Evolutionary conservation across 331 rosid species (phyloP).

Genomic region (Phaseolus coccineus): DNA sequence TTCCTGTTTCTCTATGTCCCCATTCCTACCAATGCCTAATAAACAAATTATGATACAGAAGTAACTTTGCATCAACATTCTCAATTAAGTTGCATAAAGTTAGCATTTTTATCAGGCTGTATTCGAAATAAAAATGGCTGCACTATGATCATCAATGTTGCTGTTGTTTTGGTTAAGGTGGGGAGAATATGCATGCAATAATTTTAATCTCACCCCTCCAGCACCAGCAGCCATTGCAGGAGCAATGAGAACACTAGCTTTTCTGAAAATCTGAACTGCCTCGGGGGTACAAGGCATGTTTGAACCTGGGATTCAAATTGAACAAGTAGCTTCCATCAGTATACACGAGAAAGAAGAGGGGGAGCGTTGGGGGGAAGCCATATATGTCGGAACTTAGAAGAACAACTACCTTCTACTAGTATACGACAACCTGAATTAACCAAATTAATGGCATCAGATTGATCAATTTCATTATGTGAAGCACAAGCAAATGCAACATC

Average conservation of each 20-base stretch:
- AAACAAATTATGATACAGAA: slow-evolving; percentile 8
- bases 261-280: slow-evolving; percentile 86
- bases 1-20: slow-evolving; percentile 18
- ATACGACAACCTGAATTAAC: slow-evolving; percentile 91
- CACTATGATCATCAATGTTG: neutral
- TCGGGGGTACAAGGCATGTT: slow-evolving; percentile 97
- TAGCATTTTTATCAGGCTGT: slow-evolving; percentile 17
- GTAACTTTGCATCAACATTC: slow-evolving; percentile 8
- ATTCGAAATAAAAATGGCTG: slow-evolving; percentile 14
- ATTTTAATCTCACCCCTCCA: slow-evolving; percentile 83
- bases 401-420: slow-evolving; percentile 85
- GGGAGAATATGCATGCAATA: neutral
- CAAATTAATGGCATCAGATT: slow-evolving; percentile 87
- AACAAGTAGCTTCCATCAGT: slow-evolving; percentile 23
- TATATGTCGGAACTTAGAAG: slow-evolving; percentile 25
- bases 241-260: slow-evolving; percentile 87
- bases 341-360: slow-evolving; percentile 13
- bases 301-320: slow-evolving; percentile 67
- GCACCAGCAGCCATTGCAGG: slow-evolving; percentile 99
- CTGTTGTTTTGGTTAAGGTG: neutral
- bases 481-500: slow-evolving; percentile 99
- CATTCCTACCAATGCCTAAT: slow-evolving; percentile 14
- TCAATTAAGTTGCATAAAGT: slow-evolving; percentile 10
- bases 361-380: neutral
- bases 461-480: slow-evolving; percentile 92